Conservation (phyloP, 345 rosid species). For the Atalantia buxifolia region DNA sequence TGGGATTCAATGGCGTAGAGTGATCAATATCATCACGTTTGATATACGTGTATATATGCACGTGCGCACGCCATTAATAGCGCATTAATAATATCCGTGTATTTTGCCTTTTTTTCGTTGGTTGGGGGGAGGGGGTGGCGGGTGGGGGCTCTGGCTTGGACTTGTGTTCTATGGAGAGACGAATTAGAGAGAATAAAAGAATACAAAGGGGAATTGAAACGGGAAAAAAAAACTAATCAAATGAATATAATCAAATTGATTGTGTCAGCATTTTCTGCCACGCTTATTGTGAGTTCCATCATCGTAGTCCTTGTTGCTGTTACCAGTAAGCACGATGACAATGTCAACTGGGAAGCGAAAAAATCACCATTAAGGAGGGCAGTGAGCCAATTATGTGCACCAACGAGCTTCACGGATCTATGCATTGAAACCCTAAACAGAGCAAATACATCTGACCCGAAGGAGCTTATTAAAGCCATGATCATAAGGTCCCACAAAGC, state of each 20-base stretch:
- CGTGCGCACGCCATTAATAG: too few relatives aligned
- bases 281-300: conserved; percentile 46
- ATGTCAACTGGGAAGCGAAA: background rate
- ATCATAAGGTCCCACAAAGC: conserved; percentile 39
- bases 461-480: conserved; percentile 46
- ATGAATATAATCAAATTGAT: conserved; percentile 26
- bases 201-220: background rate
- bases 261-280: conserved; percentile 37
- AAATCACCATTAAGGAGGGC: conserved; percentile 38
- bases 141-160: too few relatives aligned
- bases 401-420: conserved; percentile 45
- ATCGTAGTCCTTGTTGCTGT: conserved; percentile 34
- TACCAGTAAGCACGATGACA: background rate
- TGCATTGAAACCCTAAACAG: conserved; percentile 49
- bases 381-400: conserved; percentile 35
- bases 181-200: background rate
- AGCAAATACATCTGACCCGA: conserved; percentile 43
- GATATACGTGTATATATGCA: too few relatives aligned
- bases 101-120: too few relatives aligned
- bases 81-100: too few relatives aligned
- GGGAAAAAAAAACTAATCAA: background rate
- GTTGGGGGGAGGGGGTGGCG: too few relatives aligned
- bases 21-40: too few relatives aligned
- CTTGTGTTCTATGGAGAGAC: background rate
- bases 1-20: too few relatives aligned